These are phyloP conservation scores for Aspergillus wentii DNA, from an alignment of 495 filamentous ascomycete species.

Conservation along the genomic window DNA sequence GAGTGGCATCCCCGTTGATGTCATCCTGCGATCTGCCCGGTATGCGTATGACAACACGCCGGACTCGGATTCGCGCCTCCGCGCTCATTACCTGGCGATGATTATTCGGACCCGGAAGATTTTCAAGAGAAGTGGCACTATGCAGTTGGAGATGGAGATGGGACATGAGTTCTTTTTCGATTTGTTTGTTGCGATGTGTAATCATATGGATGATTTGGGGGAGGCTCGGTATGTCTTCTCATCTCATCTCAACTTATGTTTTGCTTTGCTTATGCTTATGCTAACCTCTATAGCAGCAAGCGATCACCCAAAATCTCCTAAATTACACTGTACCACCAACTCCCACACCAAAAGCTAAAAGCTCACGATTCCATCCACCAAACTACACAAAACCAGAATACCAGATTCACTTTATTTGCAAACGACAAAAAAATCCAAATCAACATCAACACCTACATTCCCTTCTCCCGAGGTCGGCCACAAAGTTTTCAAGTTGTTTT, in stretches of 20 bases:
- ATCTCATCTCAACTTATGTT: constrained; percentile 1
- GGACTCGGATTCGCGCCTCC: constrained; percentile 81
- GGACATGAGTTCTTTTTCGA: constrained; percentile 92
- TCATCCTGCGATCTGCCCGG: constrained; percentile 82
- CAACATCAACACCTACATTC: constrained; percentile 23
- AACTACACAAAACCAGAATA: constrained; percentile 25
- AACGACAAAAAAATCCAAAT: too few relatives aligned
- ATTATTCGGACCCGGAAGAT: constrained; percentile 91
- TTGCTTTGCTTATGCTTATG: constrained; percentile 15
- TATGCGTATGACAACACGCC: constrained; percentile 94
- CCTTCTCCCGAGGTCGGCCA: constrained; percentile 45
- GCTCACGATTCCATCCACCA: too few relatives aligned
- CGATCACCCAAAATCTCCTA: constrained; percentile 25
- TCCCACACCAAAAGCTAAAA: too few relatives aligned
- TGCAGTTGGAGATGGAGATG: constrained; percentile 96
- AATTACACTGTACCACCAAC: constrained; percentile 13
- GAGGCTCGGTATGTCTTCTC: constrained; percentile 41
- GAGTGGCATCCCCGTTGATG: constrained; percentile 75
- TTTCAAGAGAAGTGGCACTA: constrained; percentile 93
- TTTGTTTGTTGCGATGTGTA: constrained; percentile 95
- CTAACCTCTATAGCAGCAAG: constrained; percentile 24
- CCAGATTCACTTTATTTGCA: constrained; percentile 37
- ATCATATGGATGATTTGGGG: constrained; percentile 88
- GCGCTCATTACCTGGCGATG: constrained; percentile 89
- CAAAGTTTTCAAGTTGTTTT: constrained; percentile 10